A percentile compares a stretch with the other conserved stretches of the same genome.
These are phyloP conservation scores for Chenopodium berlandieri DNA, from an alignment of 148 eudicot species.

Conservation along the genomic window DNA sequence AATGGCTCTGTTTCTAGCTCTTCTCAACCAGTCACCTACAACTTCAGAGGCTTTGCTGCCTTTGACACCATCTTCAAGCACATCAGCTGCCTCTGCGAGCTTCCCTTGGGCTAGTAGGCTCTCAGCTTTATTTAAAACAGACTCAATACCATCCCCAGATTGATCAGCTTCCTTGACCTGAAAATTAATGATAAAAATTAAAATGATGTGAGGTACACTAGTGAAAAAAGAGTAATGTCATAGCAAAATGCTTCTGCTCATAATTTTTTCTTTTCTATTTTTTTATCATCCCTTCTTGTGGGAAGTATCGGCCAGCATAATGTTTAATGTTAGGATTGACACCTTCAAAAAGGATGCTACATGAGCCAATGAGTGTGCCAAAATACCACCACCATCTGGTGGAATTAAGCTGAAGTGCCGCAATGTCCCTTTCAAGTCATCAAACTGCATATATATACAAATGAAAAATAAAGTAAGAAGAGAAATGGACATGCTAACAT, in stretches of 20 bases:
- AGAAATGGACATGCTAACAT: not conserved
- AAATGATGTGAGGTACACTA: not conserved
- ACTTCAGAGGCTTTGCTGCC: conserved; percentile 73
- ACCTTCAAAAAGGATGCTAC: conserved; percentile 89
- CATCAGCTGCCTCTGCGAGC: conserved; percentile 82
- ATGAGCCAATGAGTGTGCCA: conserved; percentile 83
- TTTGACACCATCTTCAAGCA: conserved; percentile 79
- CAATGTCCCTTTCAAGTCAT: conserved; percentile 60
- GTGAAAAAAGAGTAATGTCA: not conserved
- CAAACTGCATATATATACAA: conserved; percentile 48
- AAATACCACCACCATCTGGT: conserved; percentile 83
- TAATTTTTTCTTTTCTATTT: not conserved
- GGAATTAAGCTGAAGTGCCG: conserved; percentile 94
- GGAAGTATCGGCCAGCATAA: not conserved
- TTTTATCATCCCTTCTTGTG: not conserved
- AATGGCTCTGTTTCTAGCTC: conserved; percentile 75
- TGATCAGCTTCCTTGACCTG: conserved; percentile 76
- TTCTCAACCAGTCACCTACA: conserved; percentile 64
- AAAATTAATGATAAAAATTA: not conserved
- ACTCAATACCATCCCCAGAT: conserved; percentile 87
- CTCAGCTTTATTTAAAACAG: conserved; percentile 75
- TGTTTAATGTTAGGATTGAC: not conserved
- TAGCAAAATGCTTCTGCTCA: not conserved
- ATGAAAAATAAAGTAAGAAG: not conserved
- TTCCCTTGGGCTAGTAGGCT: conserved; percentile 76